Evolutionary conservation across 768 basidiomycete species (phyloP).

Genomic region (Ephemerocybe angulata): DNA sequence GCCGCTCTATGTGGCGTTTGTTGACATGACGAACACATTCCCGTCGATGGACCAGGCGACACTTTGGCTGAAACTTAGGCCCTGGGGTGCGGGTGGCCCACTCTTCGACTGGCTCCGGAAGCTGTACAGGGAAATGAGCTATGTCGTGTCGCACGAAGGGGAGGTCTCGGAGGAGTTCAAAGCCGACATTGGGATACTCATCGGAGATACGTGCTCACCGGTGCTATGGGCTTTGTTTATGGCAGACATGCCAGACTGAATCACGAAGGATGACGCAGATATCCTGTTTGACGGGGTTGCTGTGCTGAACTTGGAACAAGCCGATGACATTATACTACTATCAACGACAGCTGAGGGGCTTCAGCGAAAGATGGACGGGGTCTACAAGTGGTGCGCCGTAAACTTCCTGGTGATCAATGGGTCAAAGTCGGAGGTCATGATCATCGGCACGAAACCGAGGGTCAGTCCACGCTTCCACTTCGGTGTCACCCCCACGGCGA

Average conservation of each 20-base stretch:
- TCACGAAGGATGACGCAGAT: constrained; percentile 14
- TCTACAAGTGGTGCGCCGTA: constrained; percentile 19
- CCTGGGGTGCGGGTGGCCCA: constrained; percentile 18
- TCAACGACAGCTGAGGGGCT: constrained; percentile 14
- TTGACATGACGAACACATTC: constrained; percentile 31
- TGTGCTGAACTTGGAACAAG: constrained; percentile 22
- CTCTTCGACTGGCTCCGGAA: constrained; percentile 27
- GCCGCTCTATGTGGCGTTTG: constrained; percentile 18
- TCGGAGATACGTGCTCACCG: too few relatives aligned
- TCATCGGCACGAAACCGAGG: not conserved
- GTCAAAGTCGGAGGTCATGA: not conserved
- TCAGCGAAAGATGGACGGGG: constrained; percentile 14
- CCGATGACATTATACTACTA: constrained; percentile 22
- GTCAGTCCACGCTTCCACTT: not conserved
- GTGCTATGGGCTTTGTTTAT: constrained; percentile 25
- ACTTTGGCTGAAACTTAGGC: constrained; percentile 27
- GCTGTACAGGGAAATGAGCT: constrained; percentile 21
- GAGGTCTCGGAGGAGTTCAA: constrained; percentile 15
- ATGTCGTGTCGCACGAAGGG: constrained; percentile 15
- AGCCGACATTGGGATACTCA: constrained; percentile 21
- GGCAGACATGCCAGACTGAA: constrained; percentile 11
- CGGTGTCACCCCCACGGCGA: too few relatives aligned
- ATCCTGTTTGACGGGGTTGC: constrained; percentile 8
- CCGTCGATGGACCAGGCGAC: constrained; percentile 29
- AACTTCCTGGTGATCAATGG: too few relatives aligned